These are phyloP conservation scores for Mycosphaerella arachidis DNA, from an alignment of 2,329 filamentous ascomycete genomes.

Conservation along the genomic window DNA sequence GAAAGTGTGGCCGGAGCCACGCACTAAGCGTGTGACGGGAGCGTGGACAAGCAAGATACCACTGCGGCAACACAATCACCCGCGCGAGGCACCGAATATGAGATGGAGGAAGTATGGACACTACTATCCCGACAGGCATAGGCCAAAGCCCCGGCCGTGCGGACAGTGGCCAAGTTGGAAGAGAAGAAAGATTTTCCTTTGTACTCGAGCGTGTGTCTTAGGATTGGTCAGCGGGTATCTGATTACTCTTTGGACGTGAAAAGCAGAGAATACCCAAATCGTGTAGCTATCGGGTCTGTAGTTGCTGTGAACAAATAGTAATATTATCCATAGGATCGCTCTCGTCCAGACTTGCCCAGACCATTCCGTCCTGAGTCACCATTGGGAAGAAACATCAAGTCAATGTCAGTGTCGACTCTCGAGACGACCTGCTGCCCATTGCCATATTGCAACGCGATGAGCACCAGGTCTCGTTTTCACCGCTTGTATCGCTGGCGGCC, in stretches of 20 bases:
- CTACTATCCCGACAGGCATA: background rate
- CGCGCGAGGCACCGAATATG: background rate
- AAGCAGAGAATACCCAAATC: conserved; percentile 22
- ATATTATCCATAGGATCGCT: conserved; percentile 10
- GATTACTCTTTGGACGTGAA: conserved; percentile 11
- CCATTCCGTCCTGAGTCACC: background rate
- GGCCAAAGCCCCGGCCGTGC: conserved; percentile 2
- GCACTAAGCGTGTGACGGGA: conserved; percentile 10
- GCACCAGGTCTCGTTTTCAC: too few species aligned
- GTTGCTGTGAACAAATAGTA: conserved; percentile 16
- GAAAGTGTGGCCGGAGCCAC: conserved; percentile 23
- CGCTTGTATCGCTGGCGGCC: too few species aligned
- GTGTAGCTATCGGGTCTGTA: conserved; percentile 19
- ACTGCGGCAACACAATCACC: background rate
- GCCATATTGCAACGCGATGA: too few species aligned
- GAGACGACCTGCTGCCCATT: too few species aligned
- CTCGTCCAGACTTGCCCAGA: conserved; percentile 32
- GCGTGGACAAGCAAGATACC: background rate
- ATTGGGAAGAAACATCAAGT: background rate
- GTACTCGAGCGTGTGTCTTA: conserved; percentile 12
- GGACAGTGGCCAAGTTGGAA: background rate
- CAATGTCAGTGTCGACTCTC: background rate
- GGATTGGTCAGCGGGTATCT: conserved; percentile 12
- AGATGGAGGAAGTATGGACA: background rate
- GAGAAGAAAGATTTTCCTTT: conserved; percentile 14